Base-by-base conservation (phyloP, 331 rosid species). In the Quercus phellos region DNA sequence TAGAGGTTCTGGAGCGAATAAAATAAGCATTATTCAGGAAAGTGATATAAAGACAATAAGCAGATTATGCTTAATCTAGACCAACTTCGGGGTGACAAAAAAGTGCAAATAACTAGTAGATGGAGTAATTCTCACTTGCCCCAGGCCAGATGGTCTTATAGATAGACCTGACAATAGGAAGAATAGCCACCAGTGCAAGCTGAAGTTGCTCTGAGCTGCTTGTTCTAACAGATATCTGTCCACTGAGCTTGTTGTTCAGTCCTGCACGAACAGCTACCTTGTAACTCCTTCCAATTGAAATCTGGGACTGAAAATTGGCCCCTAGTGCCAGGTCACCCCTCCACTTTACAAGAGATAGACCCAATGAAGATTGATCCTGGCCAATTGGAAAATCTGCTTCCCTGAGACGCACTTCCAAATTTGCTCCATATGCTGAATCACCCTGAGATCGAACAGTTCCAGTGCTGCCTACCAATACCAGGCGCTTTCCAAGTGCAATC, bases 361-460 rank as follows among this genome's bases (percentile, higher is more conserved):
- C 89, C 80, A 93, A 43, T 69, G 97, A 77, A 55, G 95, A 88
- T 75, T 93, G 97, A 80, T 93, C 97, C 82, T 93, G 98, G 74
- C 98, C 98, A 75, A 91, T 75, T 7, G 98, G 98, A 81, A 77
- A 93, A 89, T 93, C 98, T 29, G 98, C 97, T 55, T 93, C 98
- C 89, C 97, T 88, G 34, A 93, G 83, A 81, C 94, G 88, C 78
- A 93, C 85, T 84, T 93, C 98, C 71, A 93, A 35, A 80, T 93
- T 93, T 55, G 98, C 92, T 6, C 98, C 98, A 73, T 87, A 87
- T 22, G 93, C 98, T 17, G 98, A 75, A 73, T 93, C 97, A 10
- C 87, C 79, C 86, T 87, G 94, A 30, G 92, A 90, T 18, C 92
- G 88, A 72, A 93, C 97, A 0, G 91, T 85, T 43, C 97, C 98